These are phyloP conservation scores for Colletotrichum sp. DNA, from an alignment of 2,329 filamentous ascomycete genomes.

Conservation along the genomic window DNA sequence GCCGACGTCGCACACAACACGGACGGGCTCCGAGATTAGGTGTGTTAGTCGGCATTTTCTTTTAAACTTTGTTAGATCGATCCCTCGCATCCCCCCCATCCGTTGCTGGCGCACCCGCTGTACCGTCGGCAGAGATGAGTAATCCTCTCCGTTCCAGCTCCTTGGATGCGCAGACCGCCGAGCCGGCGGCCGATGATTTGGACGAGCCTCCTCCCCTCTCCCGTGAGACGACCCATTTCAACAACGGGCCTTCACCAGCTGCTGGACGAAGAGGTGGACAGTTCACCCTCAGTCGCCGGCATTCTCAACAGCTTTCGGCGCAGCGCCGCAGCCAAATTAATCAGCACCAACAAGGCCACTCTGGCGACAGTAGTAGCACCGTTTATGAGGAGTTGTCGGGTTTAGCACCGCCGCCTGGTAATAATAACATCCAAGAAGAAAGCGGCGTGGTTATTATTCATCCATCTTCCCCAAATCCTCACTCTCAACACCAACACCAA, in stretches of 20 bases:
- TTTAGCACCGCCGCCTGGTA: background rate
- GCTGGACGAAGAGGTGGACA: background rate
- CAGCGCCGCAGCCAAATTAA: background rate
- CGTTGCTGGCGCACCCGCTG: background rate
- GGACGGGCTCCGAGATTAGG: background rate
- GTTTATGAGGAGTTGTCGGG: background rate
- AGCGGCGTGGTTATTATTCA: background rate
- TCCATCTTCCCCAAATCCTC: background rate
- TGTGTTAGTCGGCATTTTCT: conserved; percentile 9
- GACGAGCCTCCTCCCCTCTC: background rate
- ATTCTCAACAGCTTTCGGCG: background rate
- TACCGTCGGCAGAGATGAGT: conserved; percentile 12
- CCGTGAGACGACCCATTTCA: background rate
- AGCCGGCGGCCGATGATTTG: background rate
- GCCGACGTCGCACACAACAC: background rate
- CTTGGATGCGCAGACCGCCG: conserved; percentile 1
- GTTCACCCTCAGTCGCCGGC: background rate
- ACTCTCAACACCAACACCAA: background rate
- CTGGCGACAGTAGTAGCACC: background rate
- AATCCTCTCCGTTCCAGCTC: conserved; percentile 11
- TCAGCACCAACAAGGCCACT: background rate
- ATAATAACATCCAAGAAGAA: background rate
- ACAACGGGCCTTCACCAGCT: background rate
- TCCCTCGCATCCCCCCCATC: background rate
- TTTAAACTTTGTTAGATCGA: background rate